Base-by-base conservation (phyloP, 129 eudicot genomes). In the Erigeron canadensis region DNA sequence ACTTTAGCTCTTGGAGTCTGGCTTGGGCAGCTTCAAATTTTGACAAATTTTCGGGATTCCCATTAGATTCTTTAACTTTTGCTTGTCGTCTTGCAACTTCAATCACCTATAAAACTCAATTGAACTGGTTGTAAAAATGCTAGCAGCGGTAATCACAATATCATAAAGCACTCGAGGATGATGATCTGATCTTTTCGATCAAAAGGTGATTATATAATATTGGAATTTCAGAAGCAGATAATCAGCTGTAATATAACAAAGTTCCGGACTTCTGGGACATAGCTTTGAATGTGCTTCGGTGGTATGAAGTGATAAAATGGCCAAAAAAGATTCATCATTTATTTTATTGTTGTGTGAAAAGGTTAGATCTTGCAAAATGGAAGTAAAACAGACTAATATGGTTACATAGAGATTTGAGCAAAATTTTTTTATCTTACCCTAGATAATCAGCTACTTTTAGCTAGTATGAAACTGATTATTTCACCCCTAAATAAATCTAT, bases 21-120 rank as follows among this genome's bases (percentile, higher is more conserved):
- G 83, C 72, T 82, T 93, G 90, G 17, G 96, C 91, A 75, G 96
- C 90, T 81, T 87, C 98, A 53, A 89, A 73, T 71, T 84, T 89
- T 50, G 81, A 74, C 61, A 79, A 44, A 57, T 51, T 72, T 13
- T 89, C 96, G 17, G 90, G 86, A 82, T 81, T 77, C 42, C 79
- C 89, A 65, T 65, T 72, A 15, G 87, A 66, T 65, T 93, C 98
- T 65, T 89, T 83, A 63, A 84, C 89, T 87, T 82, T 89, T 11
- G 85, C 88, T 21, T 89, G 90, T 59, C 95, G 86, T 70, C 89
- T 87, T 43, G 96, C 90, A 71, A 93, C 98, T 73, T 93, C 98
- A 80, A 89, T 87, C 67, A 76, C 96, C 98, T 93, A 85, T 43
- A 76, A 68, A 17, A 79, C 38, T 42, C 67, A 75, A n/a, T 9